Base-by-base conservation (phyloP, 805 yeast genomes). In the Pichia occidentalis region DNA sequence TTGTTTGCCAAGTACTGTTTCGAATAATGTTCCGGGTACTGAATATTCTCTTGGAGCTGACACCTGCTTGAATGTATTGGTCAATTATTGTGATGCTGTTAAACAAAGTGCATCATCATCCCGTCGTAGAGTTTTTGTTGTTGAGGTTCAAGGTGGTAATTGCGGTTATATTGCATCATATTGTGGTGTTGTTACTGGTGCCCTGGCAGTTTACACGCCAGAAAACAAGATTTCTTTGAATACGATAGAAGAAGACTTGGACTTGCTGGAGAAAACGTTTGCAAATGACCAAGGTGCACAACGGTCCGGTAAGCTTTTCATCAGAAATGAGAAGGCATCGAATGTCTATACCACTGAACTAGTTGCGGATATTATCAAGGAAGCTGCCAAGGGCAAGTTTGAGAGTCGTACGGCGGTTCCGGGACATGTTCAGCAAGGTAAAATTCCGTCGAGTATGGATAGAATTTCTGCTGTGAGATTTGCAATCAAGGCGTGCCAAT, bases 21-120 rank as follows among this genome's bases (percentile, higher is more conserved):
- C 97, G 13, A 92, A 92, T 66, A 92, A 92, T 52, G 97, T 92
- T 34, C 98, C 99, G n/a, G 99, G 98, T 43, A 82, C 97, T 2
- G 97, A 92, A 63, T 87, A 87, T 62, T 87, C 97, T 0, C 65
- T 92, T 42, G 99, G 99, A 42, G 72, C 87, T 10, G 98, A 92
- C 60, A 92, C 99, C 9, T 94, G 98, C 68, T 68, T 92, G 68
- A 92, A 92, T 63, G 68, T 92, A 8, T 70, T 92, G 53, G 86
- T 87, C 46, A 78, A 82, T 41, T 92, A 92, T 68, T 90, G 97
- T 65, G 99, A 92, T 61, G 86, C 85, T 19, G 81, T 92, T 49
- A 88, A 92, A 65, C 96, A 85, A 67, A 76, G 87, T 36, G 98
- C 98, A 2, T 80, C 96, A 16, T 85, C 98, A 13, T 76, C 96